Base-by-base conservation (phyloP, 192 early-diverging fungal species). In the Entophlyctis helioformis region DNA sequence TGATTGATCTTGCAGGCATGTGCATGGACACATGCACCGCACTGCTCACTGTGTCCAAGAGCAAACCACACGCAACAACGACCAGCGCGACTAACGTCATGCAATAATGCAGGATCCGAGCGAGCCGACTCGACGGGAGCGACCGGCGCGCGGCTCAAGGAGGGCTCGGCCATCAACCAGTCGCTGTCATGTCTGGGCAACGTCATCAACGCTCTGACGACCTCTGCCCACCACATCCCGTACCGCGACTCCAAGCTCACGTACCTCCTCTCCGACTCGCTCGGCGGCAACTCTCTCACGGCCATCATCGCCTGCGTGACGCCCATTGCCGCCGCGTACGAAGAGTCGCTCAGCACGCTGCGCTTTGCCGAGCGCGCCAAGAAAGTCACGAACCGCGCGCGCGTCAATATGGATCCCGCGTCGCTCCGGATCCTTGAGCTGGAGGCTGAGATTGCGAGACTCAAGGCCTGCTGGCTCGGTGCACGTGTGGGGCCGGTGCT, bases 121-220 rank as follows among this genome's bases (percentile, higher is more conserved):
- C 72, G 93, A 26, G 87, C 88, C 2, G 78, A 85, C 50, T 66
- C 82, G 19, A 91, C 93, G 11, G 82, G 82, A 48, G 88, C 88
- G 0, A 89, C 87, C 0, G 93, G 93, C 7, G 63, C 64, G 46
- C 68, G 84, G 1, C 51, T 91, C 25, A 80, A 82, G 41, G 87
- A 91, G 42, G 87, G 85, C 3, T 72, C 78, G 18, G 79, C 81
- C 49, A 91, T 91, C 60, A 91, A 91, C 63, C 83, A 78, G 60
- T 82, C 78, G 18, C 55, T 91, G 36, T 75, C 77, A 20, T 80
- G 78, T 1, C 62, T 91, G 6, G 84, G 84, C 11, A 83, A 83
- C 24, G 87, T 91, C 43, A 88, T 91, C 54, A 83, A 87, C 52
- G 84, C 87, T 9, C 67, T 91, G 15, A 61, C 63, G 27, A 54